Evolutionary conservation across 1,284 basidiomycete genomes (phyloP).

Genomic region (Anthracocystis walkeri): DNA sequence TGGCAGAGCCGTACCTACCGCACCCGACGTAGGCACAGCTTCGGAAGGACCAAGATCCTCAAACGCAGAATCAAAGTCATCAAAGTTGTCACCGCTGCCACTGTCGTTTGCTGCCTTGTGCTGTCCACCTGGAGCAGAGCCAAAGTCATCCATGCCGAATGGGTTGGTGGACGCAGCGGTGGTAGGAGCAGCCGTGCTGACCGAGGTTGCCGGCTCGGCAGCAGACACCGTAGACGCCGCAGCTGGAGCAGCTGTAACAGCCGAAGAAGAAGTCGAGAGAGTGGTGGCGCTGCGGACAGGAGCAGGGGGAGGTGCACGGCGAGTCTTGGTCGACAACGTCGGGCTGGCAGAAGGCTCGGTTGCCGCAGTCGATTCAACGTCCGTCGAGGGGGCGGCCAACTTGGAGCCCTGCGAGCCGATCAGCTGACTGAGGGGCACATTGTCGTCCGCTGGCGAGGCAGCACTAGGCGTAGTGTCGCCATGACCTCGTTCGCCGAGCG

Average conservation of each 20-base stretch:
- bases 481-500: slow-evolving; percentile 37
- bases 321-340: slow-evolving; percentile 51
- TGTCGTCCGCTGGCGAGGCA: slow-evolving; percentile 38
- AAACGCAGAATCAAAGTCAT: slow-evolving; percentile 68
- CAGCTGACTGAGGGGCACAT: slow-evolving; percentile 51
- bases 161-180: slow-evolving; percentile 38
- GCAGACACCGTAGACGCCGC: slow-evolving; percentile 21
- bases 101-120: slow-evolving; percentile 26
- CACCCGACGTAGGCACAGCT: slow-evolving; percentile 40
- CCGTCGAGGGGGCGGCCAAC: slow-evolving; percentile 2
- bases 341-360: slow-evolving; percentile 29
- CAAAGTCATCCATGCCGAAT: slow-evolving; percentile 50
- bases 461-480: slow-evolving; percentile 20
- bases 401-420: slow-evolving; percentile 15
- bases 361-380: slow-evolving; percentile 9
- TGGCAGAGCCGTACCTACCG: slow-evolving; percentile 3
- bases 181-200: slow-evolving; percentile 15
- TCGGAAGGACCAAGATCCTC: slow-evolving; percentile 62
- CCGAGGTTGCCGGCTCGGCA: slow-evolving; percentile 20
- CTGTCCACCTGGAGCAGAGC: slow-evolving; percentile 7
- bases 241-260: slow-evolving; percentile 21
- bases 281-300: slow-evolving; percentile 49
- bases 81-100: slow-evolving; percentile 50
- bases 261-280: slow-evolving; percentile 26
- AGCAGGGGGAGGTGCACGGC: slow-evolving; percentile 61